Conservation (phyloP, 1,139 yeast genomes). For the Yamadazyma songkhlaensis region DNA sequence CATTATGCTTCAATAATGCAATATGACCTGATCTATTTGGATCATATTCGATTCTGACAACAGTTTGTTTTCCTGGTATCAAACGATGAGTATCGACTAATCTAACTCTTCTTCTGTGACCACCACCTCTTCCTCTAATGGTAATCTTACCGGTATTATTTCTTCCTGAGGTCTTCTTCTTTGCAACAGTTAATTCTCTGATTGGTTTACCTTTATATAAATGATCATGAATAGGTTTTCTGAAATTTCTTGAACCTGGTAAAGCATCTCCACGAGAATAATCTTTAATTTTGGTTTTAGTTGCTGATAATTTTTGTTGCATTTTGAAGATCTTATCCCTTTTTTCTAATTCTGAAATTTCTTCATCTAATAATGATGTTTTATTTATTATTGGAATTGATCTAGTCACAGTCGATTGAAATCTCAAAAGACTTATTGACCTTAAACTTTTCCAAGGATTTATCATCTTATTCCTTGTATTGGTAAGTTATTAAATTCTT, state of each 20-base stretch:
- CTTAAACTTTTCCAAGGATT: slow-evolving; percentile 2
- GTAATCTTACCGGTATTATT: slow-evolving; percentile 86
- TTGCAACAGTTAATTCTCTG: slow-evolving; percentile 69
- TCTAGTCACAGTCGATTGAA: slow-evolving; percentile 12
- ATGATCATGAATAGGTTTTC: slow-evolving; percentile 84
- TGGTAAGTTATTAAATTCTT: too few species aligned
- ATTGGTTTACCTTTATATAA: slow-evolving; percentile 84
- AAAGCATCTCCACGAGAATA: slow-evolving; percentile 71
- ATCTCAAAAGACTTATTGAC: slow-evolving; percentile 5
- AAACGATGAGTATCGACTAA: slow-evolving; percentile 73
- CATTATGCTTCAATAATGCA: slow-evolving; percentile 71
- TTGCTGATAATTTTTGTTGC: slow-evolving; percentile 71
- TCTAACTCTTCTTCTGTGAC: slow-evolving; percentile 86
- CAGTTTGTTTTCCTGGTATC: slow-evolving; percentile 71
- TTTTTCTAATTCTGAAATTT: slow-evolving; percentile 68
- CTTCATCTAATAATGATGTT: slow-evolving; percentile 18
- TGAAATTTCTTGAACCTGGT: slow-evolving; percentile 88
- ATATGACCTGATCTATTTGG: slow-evolving; percentile 95
- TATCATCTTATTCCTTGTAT: slow-evolving; percentile 2
- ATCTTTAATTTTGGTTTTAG: slow-evolving; percentile 67
- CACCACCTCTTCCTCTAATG: slow-evolving; percentile 96
- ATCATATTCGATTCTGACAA: slow-evolving; percentile 89
- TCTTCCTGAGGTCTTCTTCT: slow-evolving; percentile 81
- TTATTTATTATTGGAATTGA: neutral
- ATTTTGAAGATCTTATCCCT: slow-evolving; percentile 72